Conservation (phyloP, 495 filamentous ascomycete genomes). For the Cryomyces minteri region DNA sequence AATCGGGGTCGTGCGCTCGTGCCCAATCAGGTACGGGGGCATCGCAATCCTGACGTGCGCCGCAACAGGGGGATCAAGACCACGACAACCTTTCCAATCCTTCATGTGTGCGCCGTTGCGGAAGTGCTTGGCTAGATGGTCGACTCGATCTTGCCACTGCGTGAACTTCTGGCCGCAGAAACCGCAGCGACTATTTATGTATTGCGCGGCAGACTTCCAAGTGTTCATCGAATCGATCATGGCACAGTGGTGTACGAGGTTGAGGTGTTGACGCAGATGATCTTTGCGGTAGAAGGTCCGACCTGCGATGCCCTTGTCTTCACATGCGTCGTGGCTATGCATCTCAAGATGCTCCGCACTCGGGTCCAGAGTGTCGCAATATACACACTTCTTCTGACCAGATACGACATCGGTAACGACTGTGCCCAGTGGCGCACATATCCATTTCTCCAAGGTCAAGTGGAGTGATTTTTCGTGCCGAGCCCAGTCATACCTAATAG, state of each 20-base stretch:
- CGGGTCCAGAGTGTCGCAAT: conserved; percentile 43
- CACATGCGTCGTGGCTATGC: conserved; percentile 55
- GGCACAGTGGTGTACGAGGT: conserved; percentile 55
- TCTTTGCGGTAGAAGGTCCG: conserved; percentile 74
- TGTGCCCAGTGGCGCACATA: conserved; percentile 54
- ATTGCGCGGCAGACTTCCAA: conserved; percentile 34
- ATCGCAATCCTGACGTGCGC: conserved; percentile 22
- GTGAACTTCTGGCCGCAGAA: conserved; percentile 21
- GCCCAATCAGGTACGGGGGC: conserved; percentile 24
- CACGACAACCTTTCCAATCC: conserved; percentile 24
- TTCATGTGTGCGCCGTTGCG: conserved; percentile 21
- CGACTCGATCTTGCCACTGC: conserved; percentile 19
- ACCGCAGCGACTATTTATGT: conserved; percentile 21
- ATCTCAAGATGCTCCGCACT: conserved; percentile 41
- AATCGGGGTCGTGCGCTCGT: conserved; percentile 14
- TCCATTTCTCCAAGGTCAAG: conserved; percentile 59
- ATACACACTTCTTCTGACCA: conserved; percentile 39
- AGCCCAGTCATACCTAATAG: conserved; percentile 48
- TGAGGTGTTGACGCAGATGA: conserved; percentile 64
- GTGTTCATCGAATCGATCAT: conserved; percentile 43
- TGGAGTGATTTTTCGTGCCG: conserved; percentile 71
- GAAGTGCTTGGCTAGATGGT: conserved; percentile 24
- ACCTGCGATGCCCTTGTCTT: conserved; percentile 40
- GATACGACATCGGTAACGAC: conserved; percentile 24
- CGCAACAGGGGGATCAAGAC: conserved; percentile 18